Percentiles rank a stretch among this genome's conserved stretches.
These are phyloP conservation scores for Cadophora malorum DNA, from an alignment of 2,329 filamentous ascomycete genomes.

Conservation along the genomic window DNA sequence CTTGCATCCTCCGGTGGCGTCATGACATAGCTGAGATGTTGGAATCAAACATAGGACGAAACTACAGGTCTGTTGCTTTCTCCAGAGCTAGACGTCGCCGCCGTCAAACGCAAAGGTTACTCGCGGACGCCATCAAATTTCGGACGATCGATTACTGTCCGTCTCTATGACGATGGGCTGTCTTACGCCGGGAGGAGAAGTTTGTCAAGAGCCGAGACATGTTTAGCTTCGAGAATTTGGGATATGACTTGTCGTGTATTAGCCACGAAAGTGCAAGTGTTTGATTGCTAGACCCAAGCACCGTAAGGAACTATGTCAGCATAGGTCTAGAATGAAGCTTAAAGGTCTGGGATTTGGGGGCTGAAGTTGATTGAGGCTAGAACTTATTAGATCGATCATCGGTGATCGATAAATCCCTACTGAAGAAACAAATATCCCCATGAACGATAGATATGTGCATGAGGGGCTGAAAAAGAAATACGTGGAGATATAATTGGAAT, in stretches of 20 bases:
- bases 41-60: neutral
- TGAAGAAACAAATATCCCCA: constrained; percentile 3
- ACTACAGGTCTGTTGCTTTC: neutral
- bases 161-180: neutral
- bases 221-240: neutral
- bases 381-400: neutral
- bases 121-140: constrained; percentile 13
- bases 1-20: neutral
- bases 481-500: neutral
- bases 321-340: neutral
- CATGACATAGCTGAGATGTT: neutral
- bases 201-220: constrained; percentile 10
- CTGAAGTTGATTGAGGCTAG: neutral
- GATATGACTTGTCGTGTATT: neutral
- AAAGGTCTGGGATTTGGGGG: constrained; percentile 4
- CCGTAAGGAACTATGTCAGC: too few relatives aligned
- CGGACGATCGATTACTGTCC: neutral
- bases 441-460: neutral
- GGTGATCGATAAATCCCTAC: neutral
- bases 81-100: neutral
- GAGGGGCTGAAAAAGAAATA: neutral
- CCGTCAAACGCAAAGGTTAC: constrained; percentile 5
- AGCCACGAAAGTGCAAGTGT: neutral
- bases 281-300: neutral
- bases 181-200: constrained; percentile 8